Conservation (phyloP, 441 rosid genomes). For the Gossypium trilobum region DNA sequence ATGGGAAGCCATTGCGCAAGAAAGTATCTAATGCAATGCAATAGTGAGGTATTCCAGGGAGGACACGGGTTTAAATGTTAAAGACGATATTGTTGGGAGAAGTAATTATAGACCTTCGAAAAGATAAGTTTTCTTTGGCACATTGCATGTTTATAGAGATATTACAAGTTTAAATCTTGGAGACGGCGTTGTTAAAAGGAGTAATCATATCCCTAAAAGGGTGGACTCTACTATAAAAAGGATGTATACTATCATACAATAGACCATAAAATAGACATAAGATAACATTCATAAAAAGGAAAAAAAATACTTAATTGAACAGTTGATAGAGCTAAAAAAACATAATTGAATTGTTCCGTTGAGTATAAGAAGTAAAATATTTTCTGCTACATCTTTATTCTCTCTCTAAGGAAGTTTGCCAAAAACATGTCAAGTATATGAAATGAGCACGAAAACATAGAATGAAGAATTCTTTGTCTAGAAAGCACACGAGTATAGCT, state of each 20-base stretch:
- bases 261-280: no score
- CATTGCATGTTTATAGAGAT: not conserved
- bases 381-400: not conserved
- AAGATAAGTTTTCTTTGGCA: no score
- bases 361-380: not conserved
- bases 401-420: not conserved
- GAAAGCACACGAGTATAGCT: no score
- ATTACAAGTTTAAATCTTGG: not conserved
- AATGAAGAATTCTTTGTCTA: no score
- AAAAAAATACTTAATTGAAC: not conserved
- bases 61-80: not conserved
- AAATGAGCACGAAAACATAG: no score
- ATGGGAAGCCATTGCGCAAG: not conserved
- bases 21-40: not conserved
- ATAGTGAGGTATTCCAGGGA: not conserved
- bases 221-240: no score
- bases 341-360: not conserved
- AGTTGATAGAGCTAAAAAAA: not conserved
- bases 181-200: not conserved
- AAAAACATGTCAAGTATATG: no score
- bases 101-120: no score
- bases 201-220: no score
- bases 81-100: no score
- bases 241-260: no score
- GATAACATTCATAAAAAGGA: no score